Base-by-base conservation (phyloP, 805 yeast genomes). In the Candida orba region DNA sequence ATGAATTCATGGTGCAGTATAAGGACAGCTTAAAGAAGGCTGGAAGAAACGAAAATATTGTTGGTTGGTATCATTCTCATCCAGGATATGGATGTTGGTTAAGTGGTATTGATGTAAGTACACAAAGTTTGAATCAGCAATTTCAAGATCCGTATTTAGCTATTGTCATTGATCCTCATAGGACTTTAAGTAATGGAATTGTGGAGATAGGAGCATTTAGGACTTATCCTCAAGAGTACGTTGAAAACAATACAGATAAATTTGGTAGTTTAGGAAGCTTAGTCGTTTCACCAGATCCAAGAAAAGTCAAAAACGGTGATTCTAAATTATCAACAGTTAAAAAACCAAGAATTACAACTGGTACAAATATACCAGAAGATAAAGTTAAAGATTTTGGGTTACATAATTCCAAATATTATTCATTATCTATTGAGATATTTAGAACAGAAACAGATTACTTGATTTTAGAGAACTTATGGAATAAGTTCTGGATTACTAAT, bases 41-140 rank as follows among this genome's bases (percentile, higher is more conserved):
- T 17, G 77, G 76, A 1, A 62, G 75, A n/a, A 47, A 59, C n/a
- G 82, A 84, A 49, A 75, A 84, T 52, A 84, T 91, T 20, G 86
- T 93, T 14, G 99, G 99, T 9, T 91, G 99, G 99, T 91, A 93
- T 64, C 99, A 91, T 63, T 88, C 98, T 72, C 99, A 91, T 62
- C 99, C 99, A 0, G 96, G 96, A 0, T 91, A 89, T 62, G 97
- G 96, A 15, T 90, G 97, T 61, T 91, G 97, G 96, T 64, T 91
- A 36, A 81, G 93, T 43, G 95, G 93, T 4, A 88, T 91, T 34
- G 98, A 91, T 63, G 95, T 93, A 30, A 81, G 85, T 37, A 91
- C 98, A 0, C 98, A 91, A 59, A 58, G 68, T 20, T 72, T 88
- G 58, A 88, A 90, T 55, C 97, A 89, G 63, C 78, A 76, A 45